Base-by-base conservation (phyloP, 176 grass and related monocot genomes). In the Oropetium thomaeum region DNA sequence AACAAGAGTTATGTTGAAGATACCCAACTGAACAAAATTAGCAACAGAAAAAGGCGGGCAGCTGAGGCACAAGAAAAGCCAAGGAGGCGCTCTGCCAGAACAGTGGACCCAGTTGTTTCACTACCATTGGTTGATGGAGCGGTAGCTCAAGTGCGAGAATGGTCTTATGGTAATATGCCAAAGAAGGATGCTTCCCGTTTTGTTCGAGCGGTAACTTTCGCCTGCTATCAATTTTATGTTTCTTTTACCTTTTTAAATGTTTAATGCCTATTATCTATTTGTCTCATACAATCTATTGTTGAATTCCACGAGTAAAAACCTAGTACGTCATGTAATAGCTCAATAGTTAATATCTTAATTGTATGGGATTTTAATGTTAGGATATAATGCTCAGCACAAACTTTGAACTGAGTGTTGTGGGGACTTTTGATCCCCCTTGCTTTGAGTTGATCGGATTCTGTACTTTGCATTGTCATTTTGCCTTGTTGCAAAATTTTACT, bases 161-260 rank as follows among this genome's bases (percentile, higher is more conserved):
- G 96, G 96, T 92, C 91, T 48, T 90, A 82, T 82, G 96, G 96
- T 23, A 89, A 83, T 68, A 43, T 99, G 48, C 71, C 87, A 48
- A 99, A 99, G 69, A 99, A 95, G 86, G 96, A 99, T 30, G 96
- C 96, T 71, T 85, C 91, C 38, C 91, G 86, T 74, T 99, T 99
- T 86, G 84, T 99, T 81, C 83, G 89, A 80, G 89, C 89, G 89
- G 96, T 99, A 99, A 76, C 71, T 19, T 85, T 14, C 4, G 8
- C 42, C 3, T 40, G 28, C 26, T 69, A 73, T 67, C 43, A 38
- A 71, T 41, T 62, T 34, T 28, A 48, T 75, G 15, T 25, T 79
- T 67, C 31, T 67, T 74, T 14, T 81, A 43, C 29, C 27, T 68
- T 68, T 82, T 76, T 83, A 48, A 51, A 10, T 47, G 16, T 61